Evolutionary conservation across 106 monocot species (phyloP).

Genomic region (Acorus gramineus): DNA sequence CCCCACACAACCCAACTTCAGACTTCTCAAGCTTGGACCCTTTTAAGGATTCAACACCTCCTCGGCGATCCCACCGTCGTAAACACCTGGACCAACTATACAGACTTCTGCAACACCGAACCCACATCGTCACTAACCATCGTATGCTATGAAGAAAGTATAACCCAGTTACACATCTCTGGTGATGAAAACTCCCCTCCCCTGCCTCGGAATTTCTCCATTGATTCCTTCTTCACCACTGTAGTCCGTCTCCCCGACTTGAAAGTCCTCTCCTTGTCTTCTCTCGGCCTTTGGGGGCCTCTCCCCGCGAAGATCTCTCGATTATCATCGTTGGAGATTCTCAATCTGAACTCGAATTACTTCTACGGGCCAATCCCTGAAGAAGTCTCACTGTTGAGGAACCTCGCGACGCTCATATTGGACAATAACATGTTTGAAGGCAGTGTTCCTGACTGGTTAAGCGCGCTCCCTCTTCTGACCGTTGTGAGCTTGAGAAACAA

Average conservation of each 20-base stretch:
- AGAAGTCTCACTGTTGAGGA: conserved; percentile 36
- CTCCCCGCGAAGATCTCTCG: conserved; percentile 67
- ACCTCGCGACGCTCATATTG: conserved; percentile 75
- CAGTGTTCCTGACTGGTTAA: conserved; percentile 33
- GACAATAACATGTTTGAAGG: conserved; percentile 67
- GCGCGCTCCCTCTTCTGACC: conserved; percentile 30
- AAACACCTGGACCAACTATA: conserved; percentile 43
- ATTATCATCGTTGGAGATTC: conserved; percentile 57
- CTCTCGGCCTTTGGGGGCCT: conserved; percentile 79
- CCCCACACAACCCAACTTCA: conserved; percentile 46
- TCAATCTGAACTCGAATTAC: conserved; percentile 86
- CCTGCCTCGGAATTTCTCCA: conserved; percentile 57
- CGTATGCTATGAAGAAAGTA: conserved; percentile 79
- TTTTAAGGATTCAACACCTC: conserved; percentile 58
- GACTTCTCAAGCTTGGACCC: conserved; percentile 85
- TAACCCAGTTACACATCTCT: conserved; percentile 76
- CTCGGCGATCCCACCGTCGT: conserved; percentile 51
- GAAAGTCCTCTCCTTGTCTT: conserved; percentile 70
- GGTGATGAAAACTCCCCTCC: conserved; percentile 29
- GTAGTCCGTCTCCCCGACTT: conserved; percentile 68
- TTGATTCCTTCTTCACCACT: conserved; percentile 85
- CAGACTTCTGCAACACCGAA: conserved; percentile 64
- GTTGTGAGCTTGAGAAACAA: conserved; percentile 73
- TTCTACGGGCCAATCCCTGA: conserved; percentile 54
- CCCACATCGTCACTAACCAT: conserved; percentile 42